Evolutionary conservation across 1,284 basidiomycete genomes (phyloP).

Genomic region (Pisolithus thermaeus): DNA sequence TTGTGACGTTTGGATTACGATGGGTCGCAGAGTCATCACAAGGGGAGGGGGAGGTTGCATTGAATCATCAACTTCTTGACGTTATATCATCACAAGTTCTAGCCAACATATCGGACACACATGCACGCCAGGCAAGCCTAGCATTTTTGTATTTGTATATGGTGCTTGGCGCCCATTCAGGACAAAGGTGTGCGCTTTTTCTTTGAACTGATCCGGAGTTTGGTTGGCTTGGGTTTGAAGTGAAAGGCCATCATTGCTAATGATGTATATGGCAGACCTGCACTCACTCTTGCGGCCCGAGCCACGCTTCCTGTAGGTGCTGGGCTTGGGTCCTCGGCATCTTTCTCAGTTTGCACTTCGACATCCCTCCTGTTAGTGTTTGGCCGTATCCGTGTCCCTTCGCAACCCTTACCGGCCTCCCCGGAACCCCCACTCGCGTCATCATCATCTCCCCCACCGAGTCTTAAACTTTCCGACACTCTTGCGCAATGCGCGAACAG

Average conservation of each 20-base stretch:
- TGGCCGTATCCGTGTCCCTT: slow-evolving; percentile 52
- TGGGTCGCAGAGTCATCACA: background rate
- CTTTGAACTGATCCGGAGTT: background rate
- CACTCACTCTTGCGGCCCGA: slow-evolving; percentile 78
- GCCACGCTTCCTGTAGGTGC: slow-evolving; percentile 98
- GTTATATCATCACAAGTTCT: slow-evolving; percentile 57
- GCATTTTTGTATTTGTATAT: slow-evolving; percentile 97
- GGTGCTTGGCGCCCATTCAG: slow-evolving; percentile 52
- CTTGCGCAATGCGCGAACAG: slow-evolving; percentile 79
- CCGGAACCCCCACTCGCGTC: slow-evolving; percentile 4
- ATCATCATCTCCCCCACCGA: slow-evolving; percentile 8
- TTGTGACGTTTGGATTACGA: slow-evolving; percentile 18
- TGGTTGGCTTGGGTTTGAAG: too few relatives aligned
- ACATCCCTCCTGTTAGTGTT: slow-evolving; percentile 76
- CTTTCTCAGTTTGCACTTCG: slow-evolving; percentile 86
- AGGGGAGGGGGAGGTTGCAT: slow-evolving; percentile 52
- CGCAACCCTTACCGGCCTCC: slow-evolving; percentile 36
- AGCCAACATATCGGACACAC: slow-evolving; percentile 36
- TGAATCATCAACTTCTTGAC: slow-evolving; percentile 68
- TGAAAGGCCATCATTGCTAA: background rate
- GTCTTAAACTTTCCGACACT: slow-evolving; percentile 26
- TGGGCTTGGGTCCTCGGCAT: slow-evolving; percentile 95
- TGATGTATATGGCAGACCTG: slow-evolving; percentile 41
- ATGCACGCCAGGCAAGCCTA: slow-evolving; percentile 64
- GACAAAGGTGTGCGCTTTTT: slow-evolving; percentile 44